Base-by-base conservation (phyloP, 768 basidiomycete species). In the Lyophyllum atratum region DNA sequence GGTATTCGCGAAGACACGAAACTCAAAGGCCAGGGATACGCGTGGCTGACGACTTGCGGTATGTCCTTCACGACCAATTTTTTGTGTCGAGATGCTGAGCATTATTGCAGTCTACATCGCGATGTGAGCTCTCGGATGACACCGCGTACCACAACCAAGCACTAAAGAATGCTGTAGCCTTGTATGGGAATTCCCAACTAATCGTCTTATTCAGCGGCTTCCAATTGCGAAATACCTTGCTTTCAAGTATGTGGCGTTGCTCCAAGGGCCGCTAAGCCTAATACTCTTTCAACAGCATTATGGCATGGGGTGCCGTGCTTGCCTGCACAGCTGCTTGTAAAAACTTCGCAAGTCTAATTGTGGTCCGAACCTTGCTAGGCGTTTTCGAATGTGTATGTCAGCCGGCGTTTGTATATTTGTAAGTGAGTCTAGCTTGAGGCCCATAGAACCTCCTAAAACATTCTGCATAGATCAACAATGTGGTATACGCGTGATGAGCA, bases 401-500 rank as follows among this genome's bases (percentile, higher is more conserved):
- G 60, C 79, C 79, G 4, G 76, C 76, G 4, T 78, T 81, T 53
- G 76, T 80, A 21, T 79, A 72, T 55, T 60, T 81, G 71, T 77
- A 59, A 42, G 74, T 63, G 5, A 10, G 4, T 34, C 25, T 12
- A 43, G 5, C 58, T 47, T 43, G 49, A 12, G 34, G 33, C 26
- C 9, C 31, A 25, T 6, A 48, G 29, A 34, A 3, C 15, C 12
- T 39, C 19, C 22, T 25, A 17, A 14, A 24, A 4, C 14, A n/a
- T 48, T 3, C 19, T 25, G 24, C 31, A 22, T 52, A 78, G 76
- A 50, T 77, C 81, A 8, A 76, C 78, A 29, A 80, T 82, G 80
- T 82, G 79, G 74, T 82, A 81, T 59, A 79, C 74, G 10, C 73
- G 80, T 25, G 76, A 77, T 17, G 81, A 82, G 59, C 80, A 82